Evolutionary conservation across 768 basidiomycete species (phyloP).

Genomic region (Xerocomellus intermedius): DNA sequence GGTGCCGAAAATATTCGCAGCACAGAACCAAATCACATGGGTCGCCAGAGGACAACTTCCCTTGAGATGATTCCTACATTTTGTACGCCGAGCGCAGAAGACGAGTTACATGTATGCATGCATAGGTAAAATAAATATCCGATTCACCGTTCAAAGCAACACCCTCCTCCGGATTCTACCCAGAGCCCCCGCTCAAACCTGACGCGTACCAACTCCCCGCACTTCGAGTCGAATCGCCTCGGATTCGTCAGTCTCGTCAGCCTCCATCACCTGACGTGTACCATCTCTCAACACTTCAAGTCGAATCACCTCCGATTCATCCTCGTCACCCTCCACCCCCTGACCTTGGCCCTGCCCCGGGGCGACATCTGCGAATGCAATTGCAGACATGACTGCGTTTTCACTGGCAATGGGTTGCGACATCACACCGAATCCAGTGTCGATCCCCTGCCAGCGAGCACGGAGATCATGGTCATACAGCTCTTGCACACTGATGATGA

Average conservation of each 20-base stretch:
- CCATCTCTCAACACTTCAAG: not conserved
- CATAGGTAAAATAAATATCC: not conserved
- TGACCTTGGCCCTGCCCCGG: not conserved
- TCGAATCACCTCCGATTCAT: not conserved
- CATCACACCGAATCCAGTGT: conserved; percentile 1
- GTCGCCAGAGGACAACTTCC: not conserved
- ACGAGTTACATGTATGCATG: not conserved
- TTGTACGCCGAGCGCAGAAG: not conserved
- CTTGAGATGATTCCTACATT: not conserved
- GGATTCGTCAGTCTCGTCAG: no score
- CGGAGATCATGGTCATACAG: not conserved
- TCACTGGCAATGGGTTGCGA: not conserved
- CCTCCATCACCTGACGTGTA: no score
- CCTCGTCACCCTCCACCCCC: not conserved
- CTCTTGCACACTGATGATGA: conserved; percentile 5
- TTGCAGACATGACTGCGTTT: not conserved
- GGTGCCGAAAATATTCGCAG: not conserved
- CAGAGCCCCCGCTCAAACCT: not conserved
- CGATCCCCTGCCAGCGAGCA: not conserved
- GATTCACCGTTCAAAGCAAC: not conserved
- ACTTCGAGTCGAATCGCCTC: no score
- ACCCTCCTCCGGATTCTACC: not conserved
- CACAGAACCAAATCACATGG: no score
- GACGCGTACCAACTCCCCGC: no score
- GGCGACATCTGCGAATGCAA: not conserved